A percentile compares a stretch with the other conserved stretches of the same genome.
These are phyloP conservation scores for Talaromyces thailandensis DNA, from an alignment of 495 filamentous ascomycete species.

Conservation along the genomic window DNA sequence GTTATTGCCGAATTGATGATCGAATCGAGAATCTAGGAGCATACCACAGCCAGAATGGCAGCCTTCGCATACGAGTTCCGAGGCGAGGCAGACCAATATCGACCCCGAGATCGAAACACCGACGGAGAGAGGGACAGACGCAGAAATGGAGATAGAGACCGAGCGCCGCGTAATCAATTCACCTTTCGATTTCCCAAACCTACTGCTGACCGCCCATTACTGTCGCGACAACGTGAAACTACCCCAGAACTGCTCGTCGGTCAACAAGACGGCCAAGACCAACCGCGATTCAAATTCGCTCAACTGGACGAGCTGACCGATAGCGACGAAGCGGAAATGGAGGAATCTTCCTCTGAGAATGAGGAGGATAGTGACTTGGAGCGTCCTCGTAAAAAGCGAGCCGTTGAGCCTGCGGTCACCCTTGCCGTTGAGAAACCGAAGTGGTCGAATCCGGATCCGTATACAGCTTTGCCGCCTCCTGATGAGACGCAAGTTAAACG, in stretches of 20 bases:
- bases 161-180: slow-evolving; percentile 28
- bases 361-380: slow-evolving; percentile 39
- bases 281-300: slow-evolving; percentile 30
- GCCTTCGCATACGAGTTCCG: slow-evolving; percentile 30
- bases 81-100: slow-evolving; percentile 11
- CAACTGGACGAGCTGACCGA: slow-evolving; percentile 56
- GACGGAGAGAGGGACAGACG: not conserved
- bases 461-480: slow-evolving; percentile 69
- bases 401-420: slow-evolving; percentile 27
- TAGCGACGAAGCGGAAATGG: slow-evolving; percentile 65
- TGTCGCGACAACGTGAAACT: slow-evolving; percentile 25
- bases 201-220: slow-evolving; percentile 38
- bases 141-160: slow-evolving; percentile 13
- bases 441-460: slow-evolving; percentile 94
- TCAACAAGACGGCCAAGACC: slow-evolving; percentile 15
- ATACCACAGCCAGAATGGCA: slow-evolving; percentile 12
- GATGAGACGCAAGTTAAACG: slow-evolving; percentile 57
- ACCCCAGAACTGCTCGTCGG: slow-evolving; percentile 29
- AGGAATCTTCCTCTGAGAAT: slow-evolving; percentile 38
- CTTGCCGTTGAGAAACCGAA: slow-evolving; percentile 43
- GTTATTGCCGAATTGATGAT: not conserved
- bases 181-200: slow-evolving; percentile 32
- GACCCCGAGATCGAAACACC: not conserved
- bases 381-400: slow-evolving; percentile 42
- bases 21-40: not conserved